Conservation (phyloP, 1,139 yeast species). For the Debaryomyces coudertii region DNA sequence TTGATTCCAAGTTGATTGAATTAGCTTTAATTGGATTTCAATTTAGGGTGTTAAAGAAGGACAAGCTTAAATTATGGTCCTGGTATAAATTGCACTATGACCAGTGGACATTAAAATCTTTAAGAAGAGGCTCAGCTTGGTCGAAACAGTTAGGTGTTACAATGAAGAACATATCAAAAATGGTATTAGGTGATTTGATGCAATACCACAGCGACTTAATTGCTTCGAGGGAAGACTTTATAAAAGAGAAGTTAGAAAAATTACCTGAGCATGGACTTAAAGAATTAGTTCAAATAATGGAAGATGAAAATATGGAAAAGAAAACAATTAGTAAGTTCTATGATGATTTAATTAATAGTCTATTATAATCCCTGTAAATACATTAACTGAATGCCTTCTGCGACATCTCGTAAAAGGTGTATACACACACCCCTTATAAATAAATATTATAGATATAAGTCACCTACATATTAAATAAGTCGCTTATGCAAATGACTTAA, state of each 20-base stretch:
- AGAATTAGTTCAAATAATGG: conserved; percentile 24
- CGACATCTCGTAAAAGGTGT: no score
- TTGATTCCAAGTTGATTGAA: conserved; percentile 57
- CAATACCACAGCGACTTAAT: conserved; percentile 33
- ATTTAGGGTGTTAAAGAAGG: conserved; percentile 22
- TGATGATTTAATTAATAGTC: conserved; percentile 1
- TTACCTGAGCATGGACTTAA: conserved; percentile 42
- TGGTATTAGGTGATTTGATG: conserved; percentile 49
- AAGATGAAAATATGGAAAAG: conserved; percentile 25
- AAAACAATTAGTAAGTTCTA: conserved; percentile 5
- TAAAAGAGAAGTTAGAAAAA: conserved; percentile 29
- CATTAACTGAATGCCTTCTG: no score
- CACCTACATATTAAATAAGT: no score
- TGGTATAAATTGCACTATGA: conserved; percentile 60
- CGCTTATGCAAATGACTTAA: no score
- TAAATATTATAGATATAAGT: background rate
- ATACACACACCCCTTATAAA: no score
- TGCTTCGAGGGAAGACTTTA: conserved; percentile 27
- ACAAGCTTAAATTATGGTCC: conserved; percentile 43
- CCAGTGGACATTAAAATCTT: conserved; percentile 50
- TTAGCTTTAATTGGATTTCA: conserved; percentile 56
- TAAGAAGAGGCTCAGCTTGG: conserved; percentile 49
- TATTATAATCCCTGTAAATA: conserved; percentile 5
- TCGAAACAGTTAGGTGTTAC: conserved; percentile 43
- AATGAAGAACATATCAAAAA: conserved; percentile 40